Conservation (phyloP, 306 rosid genomes). For the Chamaecrista fasciculata region DNA sequence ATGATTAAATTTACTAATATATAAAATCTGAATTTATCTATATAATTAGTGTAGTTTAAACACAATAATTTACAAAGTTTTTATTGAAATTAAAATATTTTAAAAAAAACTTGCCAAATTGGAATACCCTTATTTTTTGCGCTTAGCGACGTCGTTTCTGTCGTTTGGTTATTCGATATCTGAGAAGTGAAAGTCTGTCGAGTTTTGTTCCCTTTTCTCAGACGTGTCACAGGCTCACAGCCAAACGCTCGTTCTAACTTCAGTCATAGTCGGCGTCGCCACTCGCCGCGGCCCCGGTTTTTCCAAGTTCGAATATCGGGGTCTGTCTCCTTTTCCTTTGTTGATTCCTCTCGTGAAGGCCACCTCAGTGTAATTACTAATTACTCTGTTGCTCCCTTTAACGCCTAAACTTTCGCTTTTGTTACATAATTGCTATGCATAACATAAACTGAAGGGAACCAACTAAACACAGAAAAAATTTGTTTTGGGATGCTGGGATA, state of each 20-base stretch:
- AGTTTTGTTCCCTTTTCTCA: too few relatives aligned
- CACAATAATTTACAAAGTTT: too few relatives aligned
- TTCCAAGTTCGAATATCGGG: not conserved
- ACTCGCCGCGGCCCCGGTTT: not conserved
- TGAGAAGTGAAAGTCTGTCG: not conserved
- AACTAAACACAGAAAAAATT: not conserved
- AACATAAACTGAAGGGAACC: not conserved
- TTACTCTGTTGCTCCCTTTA: not conserved
- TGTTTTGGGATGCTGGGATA: not conserved
- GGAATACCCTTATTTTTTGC: not conserved
- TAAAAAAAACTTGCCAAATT: too few relatives aligned
- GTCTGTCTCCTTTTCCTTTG: not conserved
- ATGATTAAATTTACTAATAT: too few relatives aligned
- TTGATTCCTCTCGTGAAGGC: not conserved
- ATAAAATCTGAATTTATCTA: too few relatives aligned
- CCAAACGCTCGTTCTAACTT: too few relatives aligned
- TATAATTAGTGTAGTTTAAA: too few relatives aligned
- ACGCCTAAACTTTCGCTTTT: not conserved
- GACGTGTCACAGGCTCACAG: too few relatives aligned
- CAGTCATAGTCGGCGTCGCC: not conserved
- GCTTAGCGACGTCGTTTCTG: not conserved
- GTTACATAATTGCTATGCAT: not conserved
- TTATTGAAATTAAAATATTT: too few relatives aligned
- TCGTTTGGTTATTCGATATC: not conserved
- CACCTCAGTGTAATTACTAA: not conserved